These are phyloP conservation scores for Striga hermonthica DNA, from an alignment of 305 asterid species.

Conservation along the genomic window DNA sequence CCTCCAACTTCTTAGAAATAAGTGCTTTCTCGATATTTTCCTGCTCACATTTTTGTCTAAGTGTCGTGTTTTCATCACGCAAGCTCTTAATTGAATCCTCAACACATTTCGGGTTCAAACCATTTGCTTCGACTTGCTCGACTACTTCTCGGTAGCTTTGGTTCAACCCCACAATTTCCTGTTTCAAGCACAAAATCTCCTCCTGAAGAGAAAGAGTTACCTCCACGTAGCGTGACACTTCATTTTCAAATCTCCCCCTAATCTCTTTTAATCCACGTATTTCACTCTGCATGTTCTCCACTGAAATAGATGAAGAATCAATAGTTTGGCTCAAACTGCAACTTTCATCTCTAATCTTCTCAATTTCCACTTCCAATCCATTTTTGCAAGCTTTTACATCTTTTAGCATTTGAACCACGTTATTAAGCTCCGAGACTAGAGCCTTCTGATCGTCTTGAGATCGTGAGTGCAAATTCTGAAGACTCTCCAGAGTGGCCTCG, in stretches of 20 bases:
- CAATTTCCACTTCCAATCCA: conserved; percentile 58
- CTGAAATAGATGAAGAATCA: conserved; percentile 44
- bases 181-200: conserved; percentile 54
- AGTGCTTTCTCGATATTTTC: conserved; percentile 45
- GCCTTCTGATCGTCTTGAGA: conserved; percentile 67
- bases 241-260: conserved; percentile 62
- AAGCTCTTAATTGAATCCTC: conserved; percentile 45
- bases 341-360: conserved; percentile 51
- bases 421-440: conserved; percentile 57
- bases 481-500: conserved; percentile 59
- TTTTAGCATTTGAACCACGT: conserved; percentile 52
- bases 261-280: conserved; percentile 55
- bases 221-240: conserved; percentile 49
- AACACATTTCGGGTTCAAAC: conserved; percentile 47
- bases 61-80: conserved; percentile 53
- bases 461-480: conserved; percentile 57
- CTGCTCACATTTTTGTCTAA: conserved; percentile 45
- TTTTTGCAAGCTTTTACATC: conserved; percentile 55
- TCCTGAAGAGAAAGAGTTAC: conserved; percentile 49
- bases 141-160: conserved; percentile 48
- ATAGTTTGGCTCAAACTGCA: conserved; percentile 39
- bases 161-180: conserved; percentile 60
- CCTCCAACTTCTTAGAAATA: conserved; percentile 53
- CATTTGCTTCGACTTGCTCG: conserved; percentile 55
- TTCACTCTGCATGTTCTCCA: conserved; percentile 61